A percentile compares a stretch with the other conserved stretches of the same genome.
Evolutionary conservation across 2,329 filamentous ascomycete species (phyloP).

Genomic region (Chrysoporthe deuterocubensis): DNA sequence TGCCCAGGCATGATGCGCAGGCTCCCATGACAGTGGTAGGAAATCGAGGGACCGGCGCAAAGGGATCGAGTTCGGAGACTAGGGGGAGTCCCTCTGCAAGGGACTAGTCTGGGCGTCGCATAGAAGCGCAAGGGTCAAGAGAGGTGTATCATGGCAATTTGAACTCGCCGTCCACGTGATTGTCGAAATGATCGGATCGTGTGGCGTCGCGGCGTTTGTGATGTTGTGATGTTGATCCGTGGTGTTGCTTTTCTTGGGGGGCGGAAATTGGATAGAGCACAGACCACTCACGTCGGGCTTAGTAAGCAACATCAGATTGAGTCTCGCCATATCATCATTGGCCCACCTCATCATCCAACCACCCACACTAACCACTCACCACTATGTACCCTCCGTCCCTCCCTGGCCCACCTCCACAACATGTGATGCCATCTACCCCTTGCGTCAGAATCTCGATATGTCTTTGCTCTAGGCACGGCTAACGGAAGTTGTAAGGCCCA

Average conservation of each 20-base stretch:
- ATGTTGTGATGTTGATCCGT: conserved; percentile 7
- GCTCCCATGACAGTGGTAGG: conserved; percentile 18
- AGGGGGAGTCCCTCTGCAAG: conserved; percentile 19
- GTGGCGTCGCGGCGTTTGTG: conserved; percentile 1
- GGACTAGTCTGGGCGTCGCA: conserved; percentile 21
- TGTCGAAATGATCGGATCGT: background rate
- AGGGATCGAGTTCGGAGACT: background rate
- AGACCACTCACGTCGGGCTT: background rate
- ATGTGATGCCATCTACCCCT: background rate
- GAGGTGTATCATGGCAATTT: conserved; percentile 14
- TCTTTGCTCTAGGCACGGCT: background rate
- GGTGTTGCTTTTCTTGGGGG: conserved; percentile 15
- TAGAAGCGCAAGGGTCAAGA: conserved; percentile 20
- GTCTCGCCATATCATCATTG: background rate
- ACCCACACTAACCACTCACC: no score
- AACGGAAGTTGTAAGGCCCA: background rate
- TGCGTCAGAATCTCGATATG: background rate
- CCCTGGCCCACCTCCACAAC: no score
- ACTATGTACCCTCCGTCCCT: no score
- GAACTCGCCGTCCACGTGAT: background rate
- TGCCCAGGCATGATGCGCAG: conserved; percentile 28
- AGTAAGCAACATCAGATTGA: background rate
- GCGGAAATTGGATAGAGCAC: conserved; percentile 11
- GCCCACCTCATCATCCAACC: background rate
- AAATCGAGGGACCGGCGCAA: background rate